These are phyloP conservation scores for Pseudogymnoascus sp. DNA, from an alignment of 2,329 filamentous ascomycete genomes.

Conservation along the genomic window DNA sequence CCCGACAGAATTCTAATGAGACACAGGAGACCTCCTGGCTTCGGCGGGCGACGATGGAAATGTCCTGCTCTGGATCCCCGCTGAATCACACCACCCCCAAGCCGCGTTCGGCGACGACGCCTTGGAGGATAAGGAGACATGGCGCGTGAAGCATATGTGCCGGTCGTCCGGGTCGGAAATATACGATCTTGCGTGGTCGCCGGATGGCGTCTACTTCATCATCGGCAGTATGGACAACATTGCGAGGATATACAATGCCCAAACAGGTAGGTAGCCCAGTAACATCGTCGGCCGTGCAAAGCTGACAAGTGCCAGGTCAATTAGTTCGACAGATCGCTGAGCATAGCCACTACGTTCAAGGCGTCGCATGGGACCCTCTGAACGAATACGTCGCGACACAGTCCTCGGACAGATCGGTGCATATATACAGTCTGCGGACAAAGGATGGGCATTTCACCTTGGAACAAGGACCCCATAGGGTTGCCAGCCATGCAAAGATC, in stretches of 20 bases:
- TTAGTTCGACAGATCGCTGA: conserved; percentile 90
- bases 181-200: conserved; percentile 97
- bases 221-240: conserved; percentile 99
- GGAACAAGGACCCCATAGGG: conserved; percentile 61
- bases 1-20: background rate
- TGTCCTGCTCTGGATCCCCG: conserved; percentile 90
- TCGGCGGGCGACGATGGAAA: conserved; percentile 97
- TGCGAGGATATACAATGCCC: conserved; percentile 91
- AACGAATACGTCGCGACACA: conserved; percentile 98
- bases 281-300: conserved; percentile 15
- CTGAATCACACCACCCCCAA: conserved; percentile 60
- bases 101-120: conserved; percentile 71
- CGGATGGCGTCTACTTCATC: conserved; percentile 93
- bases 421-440: conserved; percentile 92
- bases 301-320: conserved; percentile 36
- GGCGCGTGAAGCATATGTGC: conserved; percentile 97
- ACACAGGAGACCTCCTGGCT: conserved; percentile 77
- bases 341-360: conserved; percentile 97
- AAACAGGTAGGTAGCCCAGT: conserved; percentile 57
- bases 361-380: conserved; percentile 94
- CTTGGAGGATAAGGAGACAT: conserved; percentile 90
- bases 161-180: conserved; percentile 91
- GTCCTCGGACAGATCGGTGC: conserved; percentile 94
- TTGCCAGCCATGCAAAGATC: conserved; percentile 72
- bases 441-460: conserved; percentile 95